Evolutionary conservation across 164 flowering plant species (phyloP), one percentile per base, ranked within the genome.

Genomic region (Magnolia officinalis): DNA sequence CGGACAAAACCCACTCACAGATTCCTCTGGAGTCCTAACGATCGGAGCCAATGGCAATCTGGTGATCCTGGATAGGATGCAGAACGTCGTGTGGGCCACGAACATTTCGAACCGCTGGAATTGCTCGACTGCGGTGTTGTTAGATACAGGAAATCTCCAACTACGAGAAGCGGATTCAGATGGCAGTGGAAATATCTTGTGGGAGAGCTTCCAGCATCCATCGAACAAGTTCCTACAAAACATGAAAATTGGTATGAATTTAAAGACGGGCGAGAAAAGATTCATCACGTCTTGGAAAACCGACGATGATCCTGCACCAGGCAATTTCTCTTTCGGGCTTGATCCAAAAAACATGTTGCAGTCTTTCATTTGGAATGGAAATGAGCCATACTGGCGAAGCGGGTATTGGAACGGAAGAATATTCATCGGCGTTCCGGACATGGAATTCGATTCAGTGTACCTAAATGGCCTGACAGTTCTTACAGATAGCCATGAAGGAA

Each of bases 191-290:
- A 66, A 6, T 14, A 1, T 19, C 4, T n/a, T 80, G 16, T 87
- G 85, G 84, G 70, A 85, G 74, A 86, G 87, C 72, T 85, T 86
- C 74, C 67, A 78, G 24, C 21, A 81, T 26, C 88, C 88, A 1
- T 19, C 77, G 8, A 79, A 87, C 61, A 74, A 84, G 1, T 63
- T 77, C 7, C 8, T 86, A 26, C 83, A 84, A 0, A 74, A 59
- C 2, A 80, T 81, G 86, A 80, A 67, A 65, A 1, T 87, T 1
- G 72, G 68, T 5, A 23, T 66, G 59, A 68, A 83, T 63, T 4
- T 23, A 3, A 76, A 50, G 5, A 79, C 75, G 1, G 16, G 37
- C 1, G 16, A 1, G 0, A 84, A 81, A 1, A 59, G 61, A 70
- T 75, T 59, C 2, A 13, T 37, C 0, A 14, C 50, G 8, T 82